A percentile compares a stretch with the other conserved stretches of the same genome.
Conservation (phyloP, 2,329 filamentous ascomycete species). For the Fusarium bactridioides region DNA sequence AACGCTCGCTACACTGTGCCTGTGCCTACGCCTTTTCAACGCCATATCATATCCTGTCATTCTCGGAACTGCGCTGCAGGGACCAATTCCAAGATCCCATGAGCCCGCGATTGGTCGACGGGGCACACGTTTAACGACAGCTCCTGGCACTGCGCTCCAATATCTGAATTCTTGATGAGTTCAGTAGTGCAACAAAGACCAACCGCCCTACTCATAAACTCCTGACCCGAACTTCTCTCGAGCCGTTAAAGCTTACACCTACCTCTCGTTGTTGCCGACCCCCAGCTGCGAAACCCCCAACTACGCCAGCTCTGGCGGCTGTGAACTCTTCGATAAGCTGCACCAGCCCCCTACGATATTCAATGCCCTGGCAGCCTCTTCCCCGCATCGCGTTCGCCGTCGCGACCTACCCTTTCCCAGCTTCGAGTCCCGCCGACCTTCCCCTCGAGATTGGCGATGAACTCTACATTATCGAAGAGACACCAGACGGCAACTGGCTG, state of each 20-base stretch:
- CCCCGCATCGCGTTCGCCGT: slow-evolving; percentile 98
- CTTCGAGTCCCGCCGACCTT: slow-evolving; percentile 86
- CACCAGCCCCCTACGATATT: slow-evolving; percentile 35
- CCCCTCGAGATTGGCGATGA: slow-evolving; percentile 98
- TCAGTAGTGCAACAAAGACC: slow-evolving; percentile 26
- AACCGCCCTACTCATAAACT: slow-evolving; percentile 2
- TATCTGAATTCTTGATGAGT: slow-evolving; percentile 43
- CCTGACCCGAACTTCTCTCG: slow-evolving; percentile 8
- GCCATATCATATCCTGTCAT: neutral
- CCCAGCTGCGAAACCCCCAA: slow-evolving; percentile 32
- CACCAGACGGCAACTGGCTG: slow-evolving; percentile 90
- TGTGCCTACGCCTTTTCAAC: neutral
- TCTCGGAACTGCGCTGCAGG: slow-evolving; percentile 14
- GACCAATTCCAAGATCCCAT: slow-evolving; percentile 34
- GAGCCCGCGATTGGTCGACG: slow-evolving; percentile 39
- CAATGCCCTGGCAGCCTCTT: slow-evolving; percentile 97
- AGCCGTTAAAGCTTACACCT: slow-evolving; percentile 4
- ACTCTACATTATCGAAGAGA: slow-evolving; percentile 98
- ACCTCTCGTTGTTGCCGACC: slow-evolving; percentile 29
- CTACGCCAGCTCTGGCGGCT: slow-evolving; percentile 25
- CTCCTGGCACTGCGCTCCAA: slow-evolving; percentile 34
- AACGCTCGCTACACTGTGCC: neutral
- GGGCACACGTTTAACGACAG: slow-evolving; percentile 34
- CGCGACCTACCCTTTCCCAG: slow-evolving; percentile 92
- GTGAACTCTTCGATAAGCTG: slow-evolving; percentile 26